Evolutionary conservation across 768 basidiomycete genomes (phyloP), one percentile per base, ranked within the genome.

Genomic region (Chalciporus piperatus): DNA sequence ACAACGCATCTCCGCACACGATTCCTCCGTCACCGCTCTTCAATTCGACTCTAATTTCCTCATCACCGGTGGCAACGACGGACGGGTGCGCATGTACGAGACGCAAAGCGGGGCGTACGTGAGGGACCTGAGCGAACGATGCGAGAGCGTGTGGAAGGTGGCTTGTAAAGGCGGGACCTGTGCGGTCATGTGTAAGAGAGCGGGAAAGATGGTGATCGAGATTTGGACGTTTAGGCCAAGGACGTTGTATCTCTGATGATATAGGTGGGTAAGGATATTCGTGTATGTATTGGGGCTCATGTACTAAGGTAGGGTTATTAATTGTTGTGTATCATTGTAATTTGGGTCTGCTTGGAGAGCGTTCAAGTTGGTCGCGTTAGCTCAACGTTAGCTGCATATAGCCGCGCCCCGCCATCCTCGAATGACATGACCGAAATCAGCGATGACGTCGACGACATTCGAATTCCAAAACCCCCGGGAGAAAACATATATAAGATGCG

Each of bases 101-200:
- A 80, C 76, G 10, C 69, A 72, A 52, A 85, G 81, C 14, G 91
- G 90, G 20, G 38, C 14, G 9, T 76, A 81, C 64, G 81, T 96
- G 57, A 74, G 94, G 48, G 92, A 94, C 61, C 64, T 96, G 62
- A 84, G 78, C 42, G 84, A 86, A 51, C 79, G 78, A 20, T 86
- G 85, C 53, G 92, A 95, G 65, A 82, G 80, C 50, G 85, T 93
- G 47, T 98, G 93, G 95, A 85, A 92, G 72, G 87, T 92, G 38
- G 83, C 77, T 35, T 88, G 85, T 72, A 77, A 80, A 63, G 74
- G 79, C 27, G 83, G 89, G 65, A 81, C 81, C 45, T 87, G 84
- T 65, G 90, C 87, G 17, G 76, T 97, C 38, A 81, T 93, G 74
- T 90, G 89, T 70, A 85, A 82, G 74, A 76, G 89, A 52, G 82